A percentile compares a stretch with the other conserved stretches of the same genome.
Conservation (phyloP, 257 asterid genomes). For the Cordia subcordata region DNA sequence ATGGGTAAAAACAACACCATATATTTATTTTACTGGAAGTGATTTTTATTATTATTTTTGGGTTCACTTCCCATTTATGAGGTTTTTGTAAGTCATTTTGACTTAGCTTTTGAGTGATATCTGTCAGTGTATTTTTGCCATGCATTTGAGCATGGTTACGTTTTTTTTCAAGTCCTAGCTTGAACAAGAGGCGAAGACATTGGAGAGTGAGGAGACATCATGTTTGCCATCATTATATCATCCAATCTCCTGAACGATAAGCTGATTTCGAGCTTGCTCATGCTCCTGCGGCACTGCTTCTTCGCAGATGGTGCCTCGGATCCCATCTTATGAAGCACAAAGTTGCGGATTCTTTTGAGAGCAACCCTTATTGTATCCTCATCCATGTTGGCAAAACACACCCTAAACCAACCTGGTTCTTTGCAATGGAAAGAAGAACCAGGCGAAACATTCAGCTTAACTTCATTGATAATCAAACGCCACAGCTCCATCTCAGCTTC, state of each 20-base stretch:
- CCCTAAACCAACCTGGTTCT: constrained; percentile 88
- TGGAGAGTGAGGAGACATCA: constrained; percentile 70
- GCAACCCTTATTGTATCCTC: constrained; percentile 52
- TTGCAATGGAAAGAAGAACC: constrained; percentile 73
- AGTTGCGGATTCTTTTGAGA: constrained; percentile 42
- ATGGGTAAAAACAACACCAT: neutral
- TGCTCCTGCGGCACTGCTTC: constrained; percentile 41
- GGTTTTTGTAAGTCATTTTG: too few species aligned
- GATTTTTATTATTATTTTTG: too few species aligned
- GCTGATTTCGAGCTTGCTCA: constrained; percentile 61
- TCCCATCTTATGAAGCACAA: constrained; percentile 36
- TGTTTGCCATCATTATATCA: constrained; percentile 35
- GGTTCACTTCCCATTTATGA: neutral
- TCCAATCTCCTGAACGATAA: constrained; percentile 63
- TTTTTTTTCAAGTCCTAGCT: constrained; percentile 20
- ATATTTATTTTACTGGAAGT: too few species aligned
- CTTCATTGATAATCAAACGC: constrained; percentile 55
- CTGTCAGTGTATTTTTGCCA: too few species aligned
- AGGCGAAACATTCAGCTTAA: constrained; percentile 72
- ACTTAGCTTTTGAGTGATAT: too few species aligned
- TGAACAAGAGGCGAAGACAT: constrained; percentile 82
- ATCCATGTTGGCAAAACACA: constrained; percentile 81
- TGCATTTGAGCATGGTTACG: neutral
- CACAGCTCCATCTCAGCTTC: constrained; percentile 66
- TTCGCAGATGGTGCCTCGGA: constrained; percentile 19